Evolutionary conservation across 768 basidiomycete species (phyloP).

Genomic region (Suillus paluster): DNA sequence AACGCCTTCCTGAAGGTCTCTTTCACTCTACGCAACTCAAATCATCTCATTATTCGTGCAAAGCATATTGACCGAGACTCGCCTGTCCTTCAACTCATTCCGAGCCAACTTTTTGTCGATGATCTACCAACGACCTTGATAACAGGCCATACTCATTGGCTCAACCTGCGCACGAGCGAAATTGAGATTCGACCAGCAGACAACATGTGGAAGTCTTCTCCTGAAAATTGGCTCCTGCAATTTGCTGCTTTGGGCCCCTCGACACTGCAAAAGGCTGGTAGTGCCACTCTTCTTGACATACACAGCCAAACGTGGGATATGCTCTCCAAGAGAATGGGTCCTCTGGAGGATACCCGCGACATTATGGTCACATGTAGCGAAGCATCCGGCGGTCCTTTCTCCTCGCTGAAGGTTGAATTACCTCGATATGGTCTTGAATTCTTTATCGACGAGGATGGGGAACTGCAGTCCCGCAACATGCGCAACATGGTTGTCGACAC

Average conservation of each 20-base stretch:
- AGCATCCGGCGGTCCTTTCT: not conserved
- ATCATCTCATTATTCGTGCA: conserved; percentile 24
- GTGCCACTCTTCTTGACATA: conserved; percentile 28
- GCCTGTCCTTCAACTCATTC: conserved; percentile 26
- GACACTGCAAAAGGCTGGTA: conserved; percentile 9
- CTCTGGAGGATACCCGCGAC: conserved; percentile 27
- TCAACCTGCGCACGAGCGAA: conserved; percentile 23
- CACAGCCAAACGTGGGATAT: conserved; percentile 31
- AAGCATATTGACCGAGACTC: not conserved
- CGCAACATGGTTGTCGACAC: conserved; percentile 46
- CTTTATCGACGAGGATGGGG: conserved; percentile 34
- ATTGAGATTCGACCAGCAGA: conserved; percentile 36
- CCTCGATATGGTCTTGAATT: conserved; percentile 50
- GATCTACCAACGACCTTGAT: conserved; percentile 34
- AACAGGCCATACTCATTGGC: conserved; percentile 33
- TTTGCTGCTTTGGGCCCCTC: conserved; percentile 16
- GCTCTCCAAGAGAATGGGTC: conserved; percentile 26
- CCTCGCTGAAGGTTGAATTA: conserved; percentile 34
- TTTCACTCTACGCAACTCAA: conserved; percentile 21
- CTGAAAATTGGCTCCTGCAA: conserved; percentile 31
- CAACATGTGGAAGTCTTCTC: conserved; percentile 27
- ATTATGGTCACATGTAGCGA: conserved; percentile 25
- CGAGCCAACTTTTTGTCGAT: conserved; percentile 21
- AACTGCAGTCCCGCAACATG: conserved; percentile 46
- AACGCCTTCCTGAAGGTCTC: conserved; percentile 20